A percentile compares a stretch with the other conserved stretches of the same genome.
Conservation (phyloP, 2,329 filamentous ascomycete species). For the Botrytis fragariae region DNA sequence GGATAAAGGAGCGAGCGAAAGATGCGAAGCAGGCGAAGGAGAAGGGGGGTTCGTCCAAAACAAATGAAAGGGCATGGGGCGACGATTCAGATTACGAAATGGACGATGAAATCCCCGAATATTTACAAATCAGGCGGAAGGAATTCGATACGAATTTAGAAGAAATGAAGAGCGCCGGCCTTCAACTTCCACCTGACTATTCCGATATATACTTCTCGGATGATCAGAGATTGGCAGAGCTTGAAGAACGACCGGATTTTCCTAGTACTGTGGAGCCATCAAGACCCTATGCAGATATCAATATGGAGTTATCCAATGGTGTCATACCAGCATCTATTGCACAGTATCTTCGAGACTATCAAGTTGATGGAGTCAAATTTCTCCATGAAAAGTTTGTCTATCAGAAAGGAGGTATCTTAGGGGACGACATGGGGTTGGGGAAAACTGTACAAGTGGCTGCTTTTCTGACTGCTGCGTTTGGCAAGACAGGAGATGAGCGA, state of each 20-base stretch:
- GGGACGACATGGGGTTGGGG: constrained; percentile 94
- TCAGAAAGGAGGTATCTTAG: constrained; percentile 74
- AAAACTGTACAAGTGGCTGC: constrained; percentile 97
- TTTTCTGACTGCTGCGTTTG: constrained; percentile 87
- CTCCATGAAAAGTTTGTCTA: constrained; percentile 87
- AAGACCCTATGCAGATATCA: constrained; percentile 70
- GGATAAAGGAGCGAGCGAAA: constrained; percentile 46
- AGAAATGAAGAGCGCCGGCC: constrained; percentile 61
- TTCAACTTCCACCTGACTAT: constrained; percentile 76
- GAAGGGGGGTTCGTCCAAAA: constrained; percentile 27
- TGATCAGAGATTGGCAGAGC: constrained; percentile 57
- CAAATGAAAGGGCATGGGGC: constrained; percentile 32
- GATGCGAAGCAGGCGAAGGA: constrained; percentile 36
- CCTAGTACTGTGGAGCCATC: constrained; percentile 59
- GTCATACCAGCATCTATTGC: constrained; percentile 85
- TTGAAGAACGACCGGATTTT: constrained; percentile 71
- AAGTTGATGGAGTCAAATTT: constrained; percentile 80
- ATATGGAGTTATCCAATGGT: constrained; percentile 71
- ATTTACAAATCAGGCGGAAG: constrained; percentile 66
- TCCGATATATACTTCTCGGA: constrained; percentile 75
- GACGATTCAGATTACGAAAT: constrained; percentile 35
- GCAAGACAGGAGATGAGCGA: constrained; percentile 86
- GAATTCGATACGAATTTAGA: constrained; percentile 64
- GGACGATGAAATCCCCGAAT: constrained; percentile 59
- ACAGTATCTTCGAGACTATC: constrained; percentile 89